Evolutionary conservation across 306 rosid genomes (phyloP), one percentile per base, ranked within the genome.

Genomic region (Quercus dentata): DNA sequence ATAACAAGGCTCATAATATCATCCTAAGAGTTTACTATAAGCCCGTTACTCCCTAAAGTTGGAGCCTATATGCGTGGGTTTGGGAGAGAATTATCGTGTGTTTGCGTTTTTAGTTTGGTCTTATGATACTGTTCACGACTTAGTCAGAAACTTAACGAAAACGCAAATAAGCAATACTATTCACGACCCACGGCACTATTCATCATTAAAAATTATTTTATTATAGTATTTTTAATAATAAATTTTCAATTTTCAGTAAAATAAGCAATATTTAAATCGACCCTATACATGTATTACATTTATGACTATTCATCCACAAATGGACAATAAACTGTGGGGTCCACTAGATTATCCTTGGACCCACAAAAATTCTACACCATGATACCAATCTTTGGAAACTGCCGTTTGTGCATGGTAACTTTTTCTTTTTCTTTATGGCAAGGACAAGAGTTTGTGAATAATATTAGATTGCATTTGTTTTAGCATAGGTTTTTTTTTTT

Each of bases 91-190:
- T 33, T 33, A 33, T 33, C 1, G 35, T 33, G 1, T 0, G 35
- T 31, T 31, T 31, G 6, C 0, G 1, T 31, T 31, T 31, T 31
- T 31, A 0, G 35, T 1, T 1, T 4, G 35, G 5, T 4, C 5
- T 0, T 5, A 31, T 4, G 6, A 0, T 0, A 1, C 0, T 31
- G 0, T 31, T 31, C 0, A 30, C 4, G 5, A 30, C 1, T 0
- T 1, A 30, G 33, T 3, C 1, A 30, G 4, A 4, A 30, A 30
- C 0, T 30, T 0, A 30, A 0, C 1, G 0, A 30, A 30, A 31
- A 31, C 0, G 33, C 0, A 30, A 0, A 30, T 30, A 30, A 30
- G 0, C 0, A 0, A 3, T 0, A 30, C 0, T 30, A 0, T 30
- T 30, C 5, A 31, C 1, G 0, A 31, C 0, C 6, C 35, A 31